phyloP scores from a whole-genome alignment of 257 asterid genomes.

The Jasminum sambac region DNA sequence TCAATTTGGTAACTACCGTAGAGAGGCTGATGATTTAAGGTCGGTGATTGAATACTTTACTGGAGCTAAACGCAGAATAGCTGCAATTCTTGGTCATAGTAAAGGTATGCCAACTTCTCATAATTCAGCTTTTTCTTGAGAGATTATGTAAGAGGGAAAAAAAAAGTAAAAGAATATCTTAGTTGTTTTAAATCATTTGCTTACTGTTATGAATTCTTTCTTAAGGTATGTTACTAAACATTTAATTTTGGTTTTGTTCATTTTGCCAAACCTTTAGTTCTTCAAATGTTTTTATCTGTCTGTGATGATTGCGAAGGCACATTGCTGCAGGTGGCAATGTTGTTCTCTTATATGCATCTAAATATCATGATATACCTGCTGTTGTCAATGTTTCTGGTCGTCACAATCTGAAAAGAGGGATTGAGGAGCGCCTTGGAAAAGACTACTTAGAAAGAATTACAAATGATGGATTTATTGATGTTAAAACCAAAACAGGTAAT shows the following conservation, averaged over 20 bases:
- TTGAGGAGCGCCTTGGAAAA: slow-evolving; percentile 63
- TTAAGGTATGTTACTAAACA: not conserved
- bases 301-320: not conserved
- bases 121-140: not conserved
- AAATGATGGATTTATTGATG: slow-evolving; percentile 70
- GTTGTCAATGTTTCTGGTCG: slow-evolving; percentile 87
- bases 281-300: not conserved
- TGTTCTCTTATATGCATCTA: slow-evolving; percentile 64
- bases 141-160: not conserved
- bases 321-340: slow-evolving; percentile 61
- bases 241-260: slow-evolving; percentile 13
- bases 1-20: slow-evolving; percentile 59
- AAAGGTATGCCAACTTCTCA: slow-evolving; percentile 51
- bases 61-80: slow-evolving; percentile 45
- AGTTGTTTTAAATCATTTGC: not conserved
- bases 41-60: slow-evolving; percentile 69
- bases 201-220: not conserved
- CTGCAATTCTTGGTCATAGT: slow-evolving; percentile 82
- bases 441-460: slow-evolving; percentile 51
- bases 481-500: slow-evolving; percentile 56
- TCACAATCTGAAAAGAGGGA: slow-evolving; percentile 68
- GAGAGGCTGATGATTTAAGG: slow-evolving; percentile 76
- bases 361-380: slow-evolving; percentile 51
- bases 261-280: not conserved
- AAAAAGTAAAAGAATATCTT: not conserved